Base-by-base conservation (phyloP, 345 rosid species). In the Salix dunnii region DNA sequence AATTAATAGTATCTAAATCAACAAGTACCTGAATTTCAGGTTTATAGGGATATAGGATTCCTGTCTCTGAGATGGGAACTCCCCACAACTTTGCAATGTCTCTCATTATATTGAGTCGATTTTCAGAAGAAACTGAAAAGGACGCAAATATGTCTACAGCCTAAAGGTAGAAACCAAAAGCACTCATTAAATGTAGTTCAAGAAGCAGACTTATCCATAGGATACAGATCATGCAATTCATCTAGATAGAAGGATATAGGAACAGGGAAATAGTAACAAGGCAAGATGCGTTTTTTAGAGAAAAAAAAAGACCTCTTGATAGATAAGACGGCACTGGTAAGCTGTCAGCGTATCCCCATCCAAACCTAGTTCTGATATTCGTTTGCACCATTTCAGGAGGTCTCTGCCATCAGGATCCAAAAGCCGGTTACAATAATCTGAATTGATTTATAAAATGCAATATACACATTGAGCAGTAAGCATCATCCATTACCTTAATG, bases 341-440 rank as follows among this genome's bases (percentile, higher is more conserved):
- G 88, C 76, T 62, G 96, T 76, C 82, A 91, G 77, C 68, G 78
- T 79, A 80, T 77, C 60, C 17, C 36, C 75, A 6, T 20, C 23
- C 74, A 75, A 80, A 72, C 77, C 81, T 51, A 85, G 74, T 25
- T 85, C 83, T 63, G 83, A 82, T 82, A 95, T 88, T 77, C 99
- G 86, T 78, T 90, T 94, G 86, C 99, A 93, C 96, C 92, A 93
- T 85, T 95, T 93, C 53, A 95, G 90, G 72, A 95, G 90, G 87
- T 95, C 99, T 90, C 99, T 95, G 88, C 63, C 78, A 84, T 75
- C 35, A 86, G 65, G 38, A 84, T 70, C 68, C 70, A 74, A 79
- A 82, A 62, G 79, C 67, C 65, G 36, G 65, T 70, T 33, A 72
- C 69, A 49, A 67, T 63, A 55, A 75, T 71, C 71, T 60, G 62